Conservation (phyloP, 768 basidiomycete species). For the Termitomyces sp. region DNA sequence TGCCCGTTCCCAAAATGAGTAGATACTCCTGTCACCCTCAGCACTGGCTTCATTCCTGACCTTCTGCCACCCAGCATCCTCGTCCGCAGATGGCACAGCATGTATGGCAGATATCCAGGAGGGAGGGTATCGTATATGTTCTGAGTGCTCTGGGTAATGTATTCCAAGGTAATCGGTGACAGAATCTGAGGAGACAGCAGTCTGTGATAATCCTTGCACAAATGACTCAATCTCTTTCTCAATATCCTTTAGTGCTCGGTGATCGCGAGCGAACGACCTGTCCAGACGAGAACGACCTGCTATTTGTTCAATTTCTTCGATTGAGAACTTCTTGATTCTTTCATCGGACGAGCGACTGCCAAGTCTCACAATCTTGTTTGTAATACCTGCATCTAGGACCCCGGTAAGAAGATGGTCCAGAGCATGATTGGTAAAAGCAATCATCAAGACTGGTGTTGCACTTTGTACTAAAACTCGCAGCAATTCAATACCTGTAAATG, state of each 20-base stretch:
- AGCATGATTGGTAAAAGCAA: conserved; percentile 75
- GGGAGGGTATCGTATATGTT: conserved; percentile 37
- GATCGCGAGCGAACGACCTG: conserved; percentile 25
- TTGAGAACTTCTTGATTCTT: conserved; percentile 51
- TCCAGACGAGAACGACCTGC: conserved; percentile 35
- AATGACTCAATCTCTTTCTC: conserved; percentile 41
- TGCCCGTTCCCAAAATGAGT: conserved; percentile 46
- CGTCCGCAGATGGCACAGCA: conserved; percentile 4
- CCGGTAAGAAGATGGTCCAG: conserved; percentile 67
- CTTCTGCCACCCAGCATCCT: conserved; percentile 27
- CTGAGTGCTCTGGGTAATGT: conserved; percentile 44
- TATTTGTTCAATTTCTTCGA: conserved; percentile 52
- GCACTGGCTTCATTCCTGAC: conserved; percentile 20
- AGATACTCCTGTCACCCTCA: conserved; percentile 26
- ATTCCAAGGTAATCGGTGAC: conserved; percentile 36
- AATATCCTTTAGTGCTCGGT: conserved; percentile 33
- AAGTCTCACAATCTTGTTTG: conserved; percentile 57
- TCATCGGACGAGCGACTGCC: conserved; percentile 63
- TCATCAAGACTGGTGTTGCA: conserved; percentile 47
- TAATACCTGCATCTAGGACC: conserved; percentile 62
- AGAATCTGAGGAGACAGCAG: conserved; percentile 27
- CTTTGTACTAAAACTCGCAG: conserved; percentile 54
- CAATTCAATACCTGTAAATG: conserved; percentile 65
- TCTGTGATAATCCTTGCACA: conserved; percentile 35
- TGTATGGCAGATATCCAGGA: conserved; percentile 34